Evolutionary conservation across 2,329 filamentous ascomycete species (phyloP), one percentile per base, ranked within the genome.

Genomic region (Xylaria sp.): DNA sequence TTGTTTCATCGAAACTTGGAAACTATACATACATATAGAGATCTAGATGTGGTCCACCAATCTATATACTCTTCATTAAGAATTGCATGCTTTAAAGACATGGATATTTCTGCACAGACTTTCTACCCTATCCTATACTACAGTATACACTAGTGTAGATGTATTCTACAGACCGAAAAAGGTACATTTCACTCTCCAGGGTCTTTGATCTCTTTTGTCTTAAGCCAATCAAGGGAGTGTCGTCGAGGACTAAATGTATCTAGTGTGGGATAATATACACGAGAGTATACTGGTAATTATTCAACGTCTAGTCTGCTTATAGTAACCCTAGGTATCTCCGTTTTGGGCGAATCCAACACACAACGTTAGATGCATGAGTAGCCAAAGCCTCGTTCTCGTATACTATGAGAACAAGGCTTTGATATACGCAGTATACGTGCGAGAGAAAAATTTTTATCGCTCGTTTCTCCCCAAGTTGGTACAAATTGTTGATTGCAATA

Each of bases 391-490:
- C n/a, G 7, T 6, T 22, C 22, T 45, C 29, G 3, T 25, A 15
- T 22, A 11, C 44, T 36, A 51, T 15, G 47, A n/a, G 29, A 31
- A 33, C 6, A 5, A 51, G 3, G 15, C 25, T 60, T 51, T 27
- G 57, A 38, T 53, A 25, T 49, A 17, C 10, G 13, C 17, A 22
- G 25, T 13, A 5, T 31, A 54, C 7, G 36, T 27, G 39, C 36
- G 25, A 62, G 56, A 47, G 51, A 68, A 69, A 69, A 58, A 49
- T 65, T 69, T 69, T 31, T 33, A 68, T 57, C 44, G 44, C 55
- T 65, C 64, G 49, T 58, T 42, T 63, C 54, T 68, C 45, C 58
- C 27, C 11, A 20, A 47, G 27, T 31, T 22, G 20, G 27, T 10
- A 53, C 36, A 27, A 29, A 11, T 55, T 22, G 31, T 39, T 33